Percentiles rank a stretch among this genome's conserved stretches.
Conservation (phyloP, 108 stramenopile species). For the Nitzschia palea region DNA sequence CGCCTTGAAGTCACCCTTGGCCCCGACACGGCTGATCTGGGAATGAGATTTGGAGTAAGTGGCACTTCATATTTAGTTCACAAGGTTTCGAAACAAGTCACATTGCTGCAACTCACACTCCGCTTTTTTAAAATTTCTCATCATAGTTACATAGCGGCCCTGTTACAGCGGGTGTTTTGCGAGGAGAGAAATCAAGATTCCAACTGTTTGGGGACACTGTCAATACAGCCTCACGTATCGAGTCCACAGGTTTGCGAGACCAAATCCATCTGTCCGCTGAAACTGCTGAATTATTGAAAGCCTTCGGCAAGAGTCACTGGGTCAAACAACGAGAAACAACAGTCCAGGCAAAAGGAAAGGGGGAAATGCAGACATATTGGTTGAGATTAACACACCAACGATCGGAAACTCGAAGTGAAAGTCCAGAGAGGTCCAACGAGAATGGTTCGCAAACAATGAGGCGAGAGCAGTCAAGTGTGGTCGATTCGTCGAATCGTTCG, state of each 20-base stretch:
- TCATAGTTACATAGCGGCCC: conserved; percentile 16
- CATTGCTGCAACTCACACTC: too few species aligned
- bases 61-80: neutral
- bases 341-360: conserved; percentile 29
- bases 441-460: too few species aligned
- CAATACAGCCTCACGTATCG: conserved; percentile 63
- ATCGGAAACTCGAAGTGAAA: too few species aligned
- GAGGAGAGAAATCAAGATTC: conserved; percentile 34
- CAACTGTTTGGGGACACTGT: conserved; percentile 55
- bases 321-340: conserved; percentile 10
- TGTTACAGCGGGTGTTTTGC: conserved; percentile 8
- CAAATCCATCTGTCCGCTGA: conserved; percentile 58
- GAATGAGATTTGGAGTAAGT: neutral
- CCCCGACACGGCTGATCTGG: conserved; percentile 1
- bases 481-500: too few species aligned
- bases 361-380: conserved; percentile 34
- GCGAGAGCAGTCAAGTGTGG: too few species aligned
- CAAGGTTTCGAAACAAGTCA: too few species aligned
- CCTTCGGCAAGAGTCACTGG: conserved; percentile 26
- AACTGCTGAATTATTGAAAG: conserved; percentile 42
- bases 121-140: too few species aligned
- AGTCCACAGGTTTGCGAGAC: conserved; percentile 40
- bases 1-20: conserved; percentile 8
- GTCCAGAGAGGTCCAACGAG: too few species aligned
- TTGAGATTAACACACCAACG: too few species aligned